Evolutionary conservation across 2,329 filamentous ascomycete genomes (phyloP).

Genomic region (Phialocephala sp.): DNA sequence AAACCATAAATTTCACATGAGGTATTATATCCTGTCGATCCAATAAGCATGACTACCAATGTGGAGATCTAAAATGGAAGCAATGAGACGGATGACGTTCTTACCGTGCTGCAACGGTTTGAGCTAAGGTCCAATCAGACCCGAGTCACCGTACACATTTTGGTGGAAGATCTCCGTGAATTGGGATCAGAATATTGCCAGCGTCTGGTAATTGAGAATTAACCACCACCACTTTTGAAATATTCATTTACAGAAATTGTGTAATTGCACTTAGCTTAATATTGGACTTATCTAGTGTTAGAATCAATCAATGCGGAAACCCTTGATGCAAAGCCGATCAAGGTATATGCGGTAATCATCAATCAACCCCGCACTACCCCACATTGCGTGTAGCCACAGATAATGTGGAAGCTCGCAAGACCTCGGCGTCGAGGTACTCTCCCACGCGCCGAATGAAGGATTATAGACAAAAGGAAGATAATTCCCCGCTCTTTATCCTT

Average conservation of each 20-base stretch:
- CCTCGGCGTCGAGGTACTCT: not conserved
- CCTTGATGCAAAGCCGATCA: not conserved
- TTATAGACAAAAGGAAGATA: not conserved
- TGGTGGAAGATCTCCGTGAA: too few species aligned
- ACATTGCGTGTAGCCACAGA: not conserved
- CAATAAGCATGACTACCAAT: too few species aligned
- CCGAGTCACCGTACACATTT: too few species aligned
- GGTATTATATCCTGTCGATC: too few species aligned
- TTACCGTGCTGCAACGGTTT: too few species aligned
- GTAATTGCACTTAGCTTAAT: not conserved
- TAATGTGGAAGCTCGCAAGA: not conserved
- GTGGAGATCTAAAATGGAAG: too few species aligned
- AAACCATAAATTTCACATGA: too few species aligned
- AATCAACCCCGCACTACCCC: slow-evolving; percentile 23
- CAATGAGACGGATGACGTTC: too few species aligned
- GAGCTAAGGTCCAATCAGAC: too few species aligned
- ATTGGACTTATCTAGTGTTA: not conserved
- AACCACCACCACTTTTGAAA: not conserved
- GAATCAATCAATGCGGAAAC: not conserved
- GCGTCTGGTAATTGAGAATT: too few species aligned
- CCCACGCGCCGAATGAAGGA: not conserved
- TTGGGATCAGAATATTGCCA: too few species aligned
- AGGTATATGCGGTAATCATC: not conserved
- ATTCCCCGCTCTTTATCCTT: slow-evolving; percentile 4
- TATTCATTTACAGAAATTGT: not conserved